A percentile compares a stretch with the other conserved stretches of the same genome.
These are phyloP conservation scores for Cyamopsis tetragonoloba DNA, from an alignment of 306 rosid species.

Conservation along the genomic window DNA sequence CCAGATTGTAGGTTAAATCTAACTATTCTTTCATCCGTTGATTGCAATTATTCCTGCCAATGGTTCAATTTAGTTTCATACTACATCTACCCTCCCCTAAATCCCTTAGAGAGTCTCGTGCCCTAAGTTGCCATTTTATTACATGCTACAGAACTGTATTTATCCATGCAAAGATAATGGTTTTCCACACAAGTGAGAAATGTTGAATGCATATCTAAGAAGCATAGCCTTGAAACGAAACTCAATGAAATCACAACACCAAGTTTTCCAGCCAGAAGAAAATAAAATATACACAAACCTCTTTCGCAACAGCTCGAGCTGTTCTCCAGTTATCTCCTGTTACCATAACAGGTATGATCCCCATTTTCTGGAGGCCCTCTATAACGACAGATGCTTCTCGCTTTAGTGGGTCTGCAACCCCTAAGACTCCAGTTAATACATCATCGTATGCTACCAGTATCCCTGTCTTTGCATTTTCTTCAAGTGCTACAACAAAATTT, in stretches of 20 bases:
- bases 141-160: neutral
- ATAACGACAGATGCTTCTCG: constrained; percentile 84
- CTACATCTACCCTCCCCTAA: too few species aligned
- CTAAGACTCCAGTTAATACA: constrained; percentile 59
- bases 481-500: constrained; percentile 64
- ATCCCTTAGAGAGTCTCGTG: too few species aligned
- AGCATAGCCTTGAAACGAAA: constrained; percentile 16
- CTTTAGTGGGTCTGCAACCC: constrained; percentile 94
- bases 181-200: neutral
- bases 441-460: constrained; percentile 65
- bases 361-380: constrained; percentile 83
- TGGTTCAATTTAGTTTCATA: neutral
- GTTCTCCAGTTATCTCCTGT: constrained; percentile 96
- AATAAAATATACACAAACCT: constrained; percentile 47
- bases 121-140: too few species aligned
- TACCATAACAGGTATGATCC: constrained; percentile 72
- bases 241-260: neutral
- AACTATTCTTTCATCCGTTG: neutral
- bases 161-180: constrained; percentile 5
- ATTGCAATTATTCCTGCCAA: neutral
- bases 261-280: constrained; percentile 10
- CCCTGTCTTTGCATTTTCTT: constrained; percentile 87
- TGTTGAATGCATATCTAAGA: neutral
- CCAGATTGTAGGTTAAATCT: neutral
- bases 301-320: constrained; percentile 79